These are phyloP conservation scores for Venturia nashicola DNA, from an alignment of 2,329 filamentous ascomycete genomes.

Conservation along the genomic window DNA sequence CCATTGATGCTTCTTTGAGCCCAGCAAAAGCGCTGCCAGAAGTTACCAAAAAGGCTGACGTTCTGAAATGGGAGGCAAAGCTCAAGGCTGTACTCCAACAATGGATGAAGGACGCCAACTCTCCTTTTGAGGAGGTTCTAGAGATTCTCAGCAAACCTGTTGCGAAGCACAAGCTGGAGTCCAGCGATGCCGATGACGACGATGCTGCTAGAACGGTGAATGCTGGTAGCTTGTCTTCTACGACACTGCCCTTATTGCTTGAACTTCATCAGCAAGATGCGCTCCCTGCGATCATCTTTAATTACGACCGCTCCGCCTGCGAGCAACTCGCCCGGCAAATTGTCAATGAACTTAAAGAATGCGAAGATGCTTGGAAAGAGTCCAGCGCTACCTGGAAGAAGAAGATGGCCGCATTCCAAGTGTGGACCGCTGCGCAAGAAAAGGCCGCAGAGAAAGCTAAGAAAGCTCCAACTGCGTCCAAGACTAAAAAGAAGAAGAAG, in stretches of 20 bases:
- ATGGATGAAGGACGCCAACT: conserved; percentile 47
- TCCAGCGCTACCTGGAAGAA: conserved; percentile 47
- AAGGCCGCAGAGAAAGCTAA: conserved; percentile 22
- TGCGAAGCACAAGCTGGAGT: conserved; percentile 14
- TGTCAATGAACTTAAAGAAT: conserved; percentile 38
- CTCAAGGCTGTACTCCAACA: conserved; percentile 46
- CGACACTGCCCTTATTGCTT: conserved; percentile 45
- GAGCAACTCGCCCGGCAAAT: conserved; percentile 45
- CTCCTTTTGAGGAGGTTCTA: conserved; percentile 41
- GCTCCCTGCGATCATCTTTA: conserved; percentile 64
- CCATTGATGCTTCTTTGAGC: conserved; percentile 37
- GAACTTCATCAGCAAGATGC: conserved; percentile 51
- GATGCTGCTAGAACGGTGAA: conserved; percentile 12
- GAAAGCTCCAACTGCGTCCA: conserved; percentile 20
- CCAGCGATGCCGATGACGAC: conserved; percentile 8
- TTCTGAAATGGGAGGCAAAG: conserved; percentile 50
- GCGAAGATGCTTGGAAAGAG: conserved; percentile 46
- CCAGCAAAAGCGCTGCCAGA: conserved; percentile 38
- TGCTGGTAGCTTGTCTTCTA: conserved; percentile 20
- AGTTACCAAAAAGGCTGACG: conserved; percentile 51
- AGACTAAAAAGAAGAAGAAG: conserved; percentile 30
- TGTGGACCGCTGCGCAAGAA: conserved; percentile 39
- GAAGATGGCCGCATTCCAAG: conserved; percentile 45
- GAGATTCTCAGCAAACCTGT: conserved; percentile 26
- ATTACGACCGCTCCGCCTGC: conserved; percentile 57